A percentile compares a stretch with the other conserved stretches of the same genome.
phyloP scores from a whole-genome alignment of 176 grass and related monocot species.

The Oryza australiensis region DNA sequence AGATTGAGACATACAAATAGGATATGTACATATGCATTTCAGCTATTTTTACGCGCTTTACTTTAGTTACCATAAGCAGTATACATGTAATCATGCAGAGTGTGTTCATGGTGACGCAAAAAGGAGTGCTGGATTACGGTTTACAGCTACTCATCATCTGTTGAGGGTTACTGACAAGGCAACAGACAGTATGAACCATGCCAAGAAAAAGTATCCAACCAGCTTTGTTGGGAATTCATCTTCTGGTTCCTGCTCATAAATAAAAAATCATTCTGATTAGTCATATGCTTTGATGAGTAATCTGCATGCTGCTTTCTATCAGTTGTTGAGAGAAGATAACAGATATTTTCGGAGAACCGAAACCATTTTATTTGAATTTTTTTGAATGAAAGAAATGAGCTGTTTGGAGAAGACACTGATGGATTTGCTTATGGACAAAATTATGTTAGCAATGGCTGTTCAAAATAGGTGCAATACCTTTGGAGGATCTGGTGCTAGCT shows the following conservation, averaged over 20 bases:
- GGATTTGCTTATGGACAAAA: background rate
- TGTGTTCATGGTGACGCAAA: background rate
- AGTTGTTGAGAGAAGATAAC: background rate
- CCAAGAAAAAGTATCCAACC: slow-evolving; percentile 81
- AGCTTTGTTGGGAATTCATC: slow-evolving; percentile 73
- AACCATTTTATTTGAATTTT: background rate
- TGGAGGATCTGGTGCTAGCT: slow-evolving; percentile 52
- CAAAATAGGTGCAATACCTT: slow-evolving; percentile 51
- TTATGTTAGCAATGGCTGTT: background rate
- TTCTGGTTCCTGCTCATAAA: slow-evolving; percentile 78
- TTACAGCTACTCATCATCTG: slow-evolving; percentile 51
- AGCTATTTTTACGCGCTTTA: background rate
- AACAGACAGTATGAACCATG: slow-evolving; percentile 64
- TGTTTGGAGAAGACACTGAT: slow-evolving; percentile 8
- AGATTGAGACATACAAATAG: background rate
- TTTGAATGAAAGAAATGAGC: background rate
- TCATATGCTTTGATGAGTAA: background rate
- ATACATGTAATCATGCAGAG: background rate
- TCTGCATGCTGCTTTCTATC: background rate
- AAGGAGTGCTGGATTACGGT: background rate
- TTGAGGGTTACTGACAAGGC: slow-evolving; percentile 69
- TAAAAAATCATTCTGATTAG: background rate
- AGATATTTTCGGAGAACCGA: background rate
- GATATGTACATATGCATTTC: slow-evolving; percentile 27
- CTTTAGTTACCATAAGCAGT: background rate